Percentiles rank a stretch among this genome's conserved stretches.
phyloP scores from a whole-genome alignment of 345 rosid genomes.

The Boechera retrofracta region DNA sequence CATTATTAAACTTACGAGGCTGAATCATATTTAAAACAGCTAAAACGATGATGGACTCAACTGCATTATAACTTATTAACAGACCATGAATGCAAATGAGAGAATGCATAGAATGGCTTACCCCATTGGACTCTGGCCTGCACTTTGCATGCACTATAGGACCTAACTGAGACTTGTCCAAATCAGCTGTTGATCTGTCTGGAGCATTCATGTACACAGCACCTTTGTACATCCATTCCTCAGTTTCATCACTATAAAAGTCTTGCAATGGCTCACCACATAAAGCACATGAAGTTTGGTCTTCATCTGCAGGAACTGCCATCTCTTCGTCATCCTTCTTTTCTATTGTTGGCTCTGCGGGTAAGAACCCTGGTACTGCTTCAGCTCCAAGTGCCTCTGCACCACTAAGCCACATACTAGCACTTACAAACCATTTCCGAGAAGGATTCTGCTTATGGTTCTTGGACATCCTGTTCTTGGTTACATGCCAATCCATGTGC shows the following conservation, averaged over 20 bases:
- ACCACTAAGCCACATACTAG: conserved; percentile 98
- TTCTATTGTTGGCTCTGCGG: conserved; percentile 66
- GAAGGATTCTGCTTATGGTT: conserved; percentile 94
- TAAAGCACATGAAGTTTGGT: conserved; percentile 85
- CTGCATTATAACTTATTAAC: neutral
- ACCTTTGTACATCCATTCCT: conserved; percentile 99
- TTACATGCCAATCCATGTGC: conserved; percentile 99
- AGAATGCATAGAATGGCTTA: conserved; percentile 27
- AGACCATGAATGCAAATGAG: conserved; percentile 18
- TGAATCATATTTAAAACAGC: conserved; percentile 1
- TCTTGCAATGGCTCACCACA: conserved; percentile 98
- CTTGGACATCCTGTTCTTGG: conserved; percentile 94
- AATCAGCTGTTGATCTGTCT: conserved; percentile 57
- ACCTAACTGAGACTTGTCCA: conserved; percentile 87
- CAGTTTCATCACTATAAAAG: conserved; percentile 94
- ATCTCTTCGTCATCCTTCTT: conserved; percentile 89
- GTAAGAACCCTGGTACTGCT: conserved; percentile 91
- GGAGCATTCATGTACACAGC: conserved; percentile 94
- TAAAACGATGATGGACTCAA: neutral
- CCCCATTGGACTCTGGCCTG: conserved; percentile 81
- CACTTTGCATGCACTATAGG: conserved; percentile 99
- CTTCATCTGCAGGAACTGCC: conserved; percentile 99
- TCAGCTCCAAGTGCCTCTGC: conserved; percentile 97
- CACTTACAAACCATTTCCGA: conserved; percentile 97
- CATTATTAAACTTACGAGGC: conserved; percentile 21